Base-by-base conservation (phyloP, 805 yeast genomes). In the Zygoascus flipseniorum region DNA sequence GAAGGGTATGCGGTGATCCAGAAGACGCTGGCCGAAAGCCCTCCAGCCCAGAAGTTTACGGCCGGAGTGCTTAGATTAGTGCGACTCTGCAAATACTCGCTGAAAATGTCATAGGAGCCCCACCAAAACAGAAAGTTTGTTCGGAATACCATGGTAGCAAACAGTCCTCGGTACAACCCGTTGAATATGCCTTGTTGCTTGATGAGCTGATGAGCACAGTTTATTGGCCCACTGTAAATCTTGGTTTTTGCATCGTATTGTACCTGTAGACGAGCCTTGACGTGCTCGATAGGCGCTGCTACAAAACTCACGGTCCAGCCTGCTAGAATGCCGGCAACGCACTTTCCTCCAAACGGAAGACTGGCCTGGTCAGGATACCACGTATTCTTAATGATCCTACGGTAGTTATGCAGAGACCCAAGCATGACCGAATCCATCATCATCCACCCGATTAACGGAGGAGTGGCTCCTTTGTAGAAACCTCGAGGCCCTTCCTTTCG, bases 391-490 rank as follows among this genome's bases (percentile, higher is more conserved):
- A 87, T 72, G 16, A 82, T 68, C 56, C 86, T 70, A 59, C 90
- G 72, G 67, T 89, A 89, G 55, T 85, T 79, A 61, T 87, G 93
- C 52, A 89, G 71, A 5, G 93, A 84, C 0, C 97, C 97, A 57
- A 89, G 73, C 88, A 89, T 86, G 28, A 88, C 88, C 2, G 90
- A 82, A 65, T 89, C 97, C 96, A 89, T 89, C 57, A 86, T 69
- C 60, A 89, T 88, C 97, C 97, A 89, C 0, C 97, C 97, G 19
- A 87, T 80, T 58, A 89, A 74, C 1, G 97, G 97, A 4, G 97
- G 97, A 0, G 96, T 87, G 59, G 89, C 88, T 0, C 97, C 97
- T 60, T 89, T 81, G 65, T 88, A 89, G 52, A 89, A 79, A 0
- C 96, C 97, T 37, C 76, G 69, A 5, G 83, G 57, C 2, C 97